Evolutionary conservation across 306 rosid genomes (phyloP), one percentile per base, ranked within the genome.

Genomic region (Cicer bijugum): DNA sequence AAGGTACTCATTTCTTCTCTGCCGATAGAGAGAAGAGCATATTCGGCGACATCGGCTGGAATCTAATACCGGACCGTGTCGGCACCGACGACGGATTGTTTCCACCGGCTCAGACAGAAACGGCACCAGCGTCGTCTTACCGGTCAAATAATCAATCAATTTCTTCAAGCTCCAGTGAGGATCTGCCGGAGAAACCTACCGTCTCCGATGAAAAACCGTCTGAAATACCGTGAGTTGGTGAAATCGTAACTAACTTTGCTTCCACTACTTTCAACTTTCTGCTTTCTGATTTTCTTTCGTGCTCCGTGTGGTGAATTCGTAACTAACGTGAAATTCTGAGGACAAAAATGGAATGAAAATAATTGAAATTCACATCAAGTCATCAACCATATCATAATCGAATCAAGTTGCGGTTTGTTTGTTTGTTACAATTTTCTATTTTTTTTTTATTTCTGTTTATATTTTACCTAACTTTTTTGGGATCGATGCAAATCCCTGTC

Each of bases 141-240:
- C 40, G 85, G 40, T 82, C 89, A 12, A 89, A 82, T 37, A 90
- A 90, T 78, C 94, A 84, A 51, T 92, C 96, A 5, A 66, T 82
- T 8, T 91, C 98, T 9, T 88, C 97, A 7, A 88, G 90, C 82
- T 88, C 98, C 59, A 94, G 91, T 73, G 98, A 90, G 45, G 97
- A 94, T 74, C 95, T n/a, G 55, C 82, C 87, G 19, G 98, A 94
- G 81, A 86, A 80, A 75, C 84, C 91, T 7, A 75, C 91, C 15
- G 86, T 79, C 73, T 90, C 92, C 71, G 92, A 86, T 4, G 91
- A 77, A 43, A 89, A 88, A 64, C 89, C 89, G 44, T 87, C 91
- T 42, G 76, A 74, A 85, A 89, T 56, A 75, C 88, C 90, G 98
- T 94, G 98, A 94, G 99, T 91, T 60, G 73, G 75, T 83, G 82